Base-by-base conservation (phyloP, 2,329 filamentous ascomycete genomes). In the Claviceps humidiphila region DNA sequence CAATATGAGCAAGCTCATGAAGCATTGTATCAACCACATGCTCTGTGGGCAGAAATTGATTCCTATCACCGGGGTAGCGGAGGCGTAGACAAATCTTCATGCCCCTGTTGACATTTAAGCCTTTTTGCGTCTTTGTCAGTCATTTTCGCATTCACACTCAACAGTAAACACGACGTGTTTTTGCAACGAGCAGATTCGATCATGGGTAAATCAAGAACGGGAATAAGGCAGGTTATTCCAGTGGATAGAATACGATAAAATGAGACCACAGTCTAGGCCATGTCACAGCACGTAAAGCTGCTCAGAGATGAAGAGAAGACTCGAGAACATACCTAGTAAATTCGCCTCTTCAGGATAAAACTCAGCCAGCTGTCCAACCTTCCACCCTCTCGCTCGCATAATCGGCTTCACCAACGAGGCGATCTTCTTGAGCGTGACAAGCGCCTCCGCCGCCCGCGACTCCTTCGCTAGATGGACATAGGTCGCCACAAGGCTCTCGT, bases 391-490 rank as follows among this genome's bases (percentile, higher is more conserved):
- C 47, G 88, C 88, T 57, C 89, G 78, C 90, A 97, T 97, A 56
- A 97, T 87, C 17, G 91, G 91, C 66, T 95, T 96, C 56, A 96
- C 90, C 53, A 94, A 70, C 26, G 89, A 95, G 2, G 89, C 89
- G 42, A 94, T 77, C 67, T 86, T 90, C 61, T 82, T 85, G 24
- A 97, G 75, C 53, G 79, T 80, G 39, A 79, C 68, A 17, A 80
- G 63, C 14, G 77, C 77, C 54, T 80, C 76, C 16, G 65, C 61
- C 20, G 74, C 70, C 2, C 74, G 71, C 1, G 72, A 69, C 37
- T 76, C 69, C 22, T 68, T 62, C 8, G 63, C 64, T 51, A 80
- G 60, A 58, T 80, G 76, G 39, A 72, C 72, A 60, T 71, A 80
- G 7, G 70, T 71, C 17, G 66, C 58, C 5, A 80, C 64, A 37